These are phyloP conservation scores for Trichoderma breve DNA, from an alignment of 2,329 filamentous ascomycete genomes.

Conservation along the genomic window DNA sequence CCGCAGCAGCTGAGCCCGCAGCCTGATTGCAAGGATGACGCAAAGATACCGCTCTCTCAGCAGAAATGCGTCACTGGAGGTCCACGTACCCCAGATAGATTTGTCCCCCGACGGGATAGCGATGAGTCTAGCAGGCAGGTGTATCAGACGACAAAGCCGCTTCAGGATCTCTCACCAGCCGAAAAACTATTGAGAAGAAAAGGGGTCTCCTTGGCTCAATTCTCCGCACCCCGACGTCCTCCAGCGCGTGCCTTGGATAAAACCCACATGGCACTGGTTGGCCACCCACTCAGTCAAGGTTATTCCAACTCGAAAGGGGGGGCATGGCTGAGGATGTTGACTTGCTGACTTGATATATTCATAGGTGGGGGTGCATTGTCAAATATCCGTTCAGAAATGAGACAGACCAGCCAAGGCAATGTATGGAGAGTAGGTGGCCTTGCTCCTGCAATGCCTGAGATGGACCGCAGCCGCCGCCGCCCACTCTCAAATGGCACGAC, in stretches of 20 bases:
- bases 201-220: slow-evolving; percentile 43
- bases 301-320: background rate
- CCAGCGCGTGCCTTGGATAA: background rate
- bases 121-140: slow-evolving; percentile 40
- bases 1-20: slow-evolving; percentile 2
- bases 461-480: slow-evolving; percentile 63
- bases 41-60: background rate
- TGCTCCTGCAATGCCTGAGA: slow-evolving; percentile 52
- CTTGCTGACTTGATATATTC: slow-evolving; percentile 14
- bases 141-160: slow-evolving; percentile 45
- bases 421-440: slow-evolving; percentile 78
- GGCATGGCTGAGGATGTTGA: background rate
- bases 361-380: slow-evolving; percentile 28
- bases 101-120: slow-evolving; percentile 46
- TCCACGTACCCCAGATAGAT: slow-evolving; percentile 44
- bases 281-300: slow-evolving; percentile 6
- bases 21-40: background rate
- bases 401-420: slow-evolving; percentile 63
- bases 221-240: slow-evolving; percentile 32
- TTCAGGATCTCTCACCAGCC: slow-evolving; percentile 40
- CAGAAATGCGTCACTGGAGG: slow-evolving; percentile 13
- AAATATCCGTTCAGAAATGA: slow-evolving; percentile 28
- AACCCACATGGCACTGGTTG: background rate
- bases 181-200: slow-evolving; percentile 48
- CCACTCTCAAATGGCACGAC: slow-evolving; percentile 69